Conservation (phyloP, 2,329 filamentous ascomycete species). For the Fusarium redolens region DNA sequence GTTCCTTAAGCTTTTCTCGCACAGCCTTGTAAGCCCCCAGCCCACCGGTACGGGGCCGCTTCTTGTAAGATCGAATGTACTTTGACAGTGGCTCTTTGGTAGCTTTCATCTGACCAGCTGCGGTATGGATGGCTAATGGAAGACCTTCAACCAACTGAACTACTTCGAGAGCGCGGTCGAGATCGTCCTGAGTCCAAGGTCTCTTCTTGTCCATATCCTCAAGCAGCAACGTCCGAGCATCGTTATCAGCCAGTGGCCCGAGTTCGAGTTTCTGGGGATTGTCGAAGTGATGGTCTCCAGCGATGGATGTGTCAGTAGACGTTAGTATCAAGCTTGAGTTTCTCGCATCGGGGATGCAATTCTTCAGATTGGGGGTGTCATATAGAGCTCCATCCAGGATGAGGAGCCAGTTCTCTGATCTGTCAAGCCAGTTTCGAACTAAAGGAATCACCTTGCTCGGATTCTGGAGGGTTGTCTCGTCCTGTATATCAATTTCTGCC, state of each 20-base stretch:
- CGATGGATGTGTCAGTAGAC: conserved; percentile 42
- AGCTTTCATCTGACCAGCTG: conserved; percentile 35
- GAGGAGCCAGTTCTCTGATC: conserved; percentile 39
- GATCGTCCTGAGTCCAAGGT: conserved; percentile 39
- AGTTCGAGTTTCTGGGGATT: conserved; percentile 41
- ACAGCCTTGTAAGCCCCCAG: conserved; percentile 42
- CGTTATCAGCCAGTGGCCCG: conserved; percentile 28
- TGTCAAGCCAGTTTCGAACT: conserved; percentile 39
- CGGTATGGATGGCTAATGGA: conserved; percentile 38
- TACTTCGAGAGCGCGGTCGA: conserved; percentile 31
- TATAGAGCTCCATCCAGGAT: conserved; percentile 40
- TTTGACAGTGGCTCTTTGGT: conserved; percentile 41
- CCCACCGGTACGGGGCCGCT: conserved; percentile 32
- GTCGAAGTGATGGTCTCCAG: conserved; percentile 39
- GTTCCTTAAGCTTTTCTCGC: conserved; percentile 35
- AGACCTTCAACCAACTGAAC: conserved; percentile 37
- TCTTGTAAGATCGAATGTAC: conserved; percentile 40
- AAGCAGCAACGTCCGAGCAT: conserved; percentile 31
- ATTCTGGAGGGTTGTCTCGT: conserved; percentile 33
- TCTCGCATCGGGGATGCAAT: conserved; percentile 36
- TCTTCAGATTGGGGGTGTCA: conserved; percentile 31
- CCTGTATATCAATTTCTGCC: conserved; percentile 20
- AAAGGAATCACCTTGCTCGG: conserved; percentile 25
- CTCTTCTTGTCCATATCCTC: conserved; percentile 42
- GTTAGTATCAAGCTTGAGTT: conserved; percentile 42